Conservation (phyloP, 75 land plant species). For the Sequoia sempervirens region DNA sequence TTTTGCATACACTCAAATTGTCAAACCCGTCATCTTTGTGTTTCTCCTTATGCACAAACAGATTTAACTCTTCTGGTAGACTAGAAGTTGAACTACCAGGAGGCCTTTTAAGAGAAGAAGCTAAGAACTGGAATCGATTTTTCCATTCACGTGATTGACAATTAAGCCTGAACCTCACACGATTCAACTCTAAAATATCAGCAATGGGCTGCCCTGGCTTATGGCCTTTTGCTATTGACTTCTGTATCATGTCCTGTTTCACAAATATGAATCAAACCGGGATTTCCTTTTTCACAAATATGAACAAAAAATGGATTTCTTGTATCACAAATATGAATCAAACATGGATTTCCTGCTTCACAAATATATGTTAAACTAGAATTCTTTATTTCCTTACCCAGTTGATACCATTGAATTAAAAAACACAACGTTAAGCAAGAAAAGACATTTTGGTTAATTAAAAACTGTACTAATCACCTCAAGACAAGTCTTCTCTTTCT, state of each 20-base stretch:
- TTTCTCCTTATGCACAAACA: neutral
- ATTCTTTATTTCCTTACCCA: neutral
- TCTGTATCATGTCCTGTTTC: conserved; percentile 44
- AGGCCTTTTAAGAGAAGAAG: conserved; percentile 16
- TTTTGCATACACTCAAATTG: neutral
- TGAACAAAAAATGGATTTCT: too few species aligned
- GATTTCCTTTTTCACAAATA: neutral
- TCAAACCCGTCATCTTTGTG: neutral
- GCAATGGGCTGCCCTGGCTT: conserved; percentile 36
- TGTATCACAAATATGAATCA: too few species aligned
- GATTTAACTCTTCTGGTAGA: conserved; percentile 11
- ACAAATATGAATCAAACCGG: conserved; percentile 1
- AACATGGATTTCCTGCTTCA: neutral
- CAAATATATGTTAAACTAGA: neutral
- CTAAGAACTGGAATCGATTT: conserved; percentile 32
- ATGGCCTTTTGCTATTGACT: conserved; percentile 26
- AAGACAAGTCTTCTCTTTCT: conserved; percentile 57
- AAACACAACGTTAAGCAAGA: neutral
- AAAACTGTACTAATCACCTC: conserved; percentile 41
- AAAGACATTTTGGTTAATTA: neutral
- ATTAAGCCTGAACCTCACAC: conserved; percentile 47
- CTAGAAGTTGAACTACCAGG: conserved; percentile 23
- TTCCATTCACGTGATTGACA: conserved; percentile 62
- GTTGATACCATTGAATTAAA: neutral
- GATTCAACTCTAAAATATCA: conserved; percentile 77